phyloP scores from a whole-genome alignment of 371 early-diverging fungal genomes.

The Synchytrium microbalum region DNA sequence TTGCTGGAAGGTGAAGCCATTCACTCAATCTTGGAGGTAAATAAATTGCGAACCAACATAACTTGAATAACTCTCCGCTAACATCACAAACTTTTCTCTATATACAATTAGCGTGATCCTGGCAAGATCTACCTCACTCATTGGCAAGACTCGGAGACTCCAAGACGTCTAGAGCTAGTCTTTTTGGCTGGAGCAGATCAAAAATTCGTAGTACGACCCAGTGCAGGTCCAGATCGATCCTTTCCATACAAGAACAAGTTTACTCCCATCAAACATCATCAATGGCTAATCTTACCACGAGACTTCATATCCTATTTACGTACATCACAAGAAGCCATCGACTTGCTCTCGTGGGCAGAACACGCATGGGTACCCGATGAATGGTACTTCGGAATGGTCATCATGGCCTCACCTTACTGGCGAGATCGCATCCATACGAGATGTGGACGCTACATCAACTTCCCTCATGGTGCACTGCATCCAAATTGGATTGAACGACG shows the following conservation, averaged over 20 bases:
- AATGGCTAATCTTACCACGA: constrained; percentile 9
- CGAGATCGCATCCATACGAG: background rate
- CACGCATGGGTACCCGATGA: constrained; percentile 12
- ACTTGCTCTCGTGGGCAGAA: constrained; percentile 6
- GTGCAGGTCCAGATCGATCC: background rate
- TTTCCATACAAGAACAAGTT: background rate
- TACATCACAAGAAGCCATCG: background rate
- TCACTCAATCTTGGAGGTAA: background rate
- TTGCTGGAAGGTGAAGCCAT: background rate
- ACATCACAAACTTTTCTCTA: too few relatives aligned
- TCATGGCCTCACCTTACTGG: constrained; percentile 1
- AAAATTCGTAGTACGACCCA: background rate
- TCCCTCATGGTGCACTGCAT: background rate
- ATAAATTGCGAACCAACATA: background rate
- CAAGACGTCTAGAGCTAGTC: background rate
- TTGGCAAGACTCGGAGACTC: background rate
- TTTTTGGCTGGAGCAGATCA: background rate
- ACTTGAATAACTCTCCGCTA: background rate
- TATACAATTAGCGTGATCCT: background rate
- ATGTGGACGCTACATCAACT: background rate
- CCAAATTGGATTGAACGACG: background rate
- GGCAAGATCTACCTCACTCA: background rate
- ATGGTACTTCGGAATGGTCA: constrained; percentile 8
- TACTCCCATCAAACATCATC: constrained; percentile 8
- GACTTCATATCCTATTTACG: constrained; percentile 3